Evolutionary conservation across 257 asterid genomes (phyloP), one percentile per base, ranked within the genome.

Genomic region (Ocimum tenuiflorum): DNA sequence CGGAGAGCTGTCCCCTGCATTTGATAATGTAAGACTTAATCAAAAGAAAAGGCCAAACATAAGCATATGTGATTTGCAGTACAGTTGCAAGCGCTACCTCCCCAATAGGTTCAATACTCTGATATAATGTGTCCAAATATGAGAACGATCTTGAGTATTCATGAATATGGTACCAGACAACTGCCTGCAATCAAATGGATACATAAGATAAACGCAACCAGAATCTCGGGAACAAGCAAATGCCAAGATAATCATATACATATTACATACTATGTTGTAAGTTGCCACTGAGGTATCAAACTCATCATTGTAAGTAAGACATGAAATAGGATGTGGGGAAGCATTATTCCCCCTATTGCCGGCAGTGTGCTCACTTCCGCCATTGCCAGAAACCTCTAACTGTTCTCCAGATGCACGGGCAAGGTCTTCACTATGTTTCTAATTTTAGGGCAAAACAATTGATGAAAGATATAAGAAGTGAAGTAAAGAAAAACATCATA

Each of bases 191-290:
- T 70, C 62, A 81, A 68, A 71, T 11, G 2, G 41, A 61, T 22
- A 39, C 43, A 48, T 71, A 11, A 38, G 71, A 46, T 65, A 63
- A 27, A 43, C 18, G 39, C 43, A 47, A 59, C 33, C 36, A 35
- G 29, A 18, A 51, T 51, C 38, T 39, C 42, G 35, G 36, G 54
- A 72, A 68, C 52, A 47, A 65, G 59, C 39, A 69, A 68, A 27
- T 24, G 63, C 43, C 55, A 48, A 22, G 51, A 13, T 62, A 45
- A 77, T 60, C 59, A 10, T 53, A 54, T 69, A 61, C 88, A 50
- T 89, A 89, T 95, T 69, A 61, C 88, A 50, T 89, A 89, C 96
- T 63, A 80, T 83, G 83, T 87, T 89, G 82, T 75, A 87, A 71
- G 69, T 66, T 53, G 85, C 55, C 41, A 83, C 84, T 0, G 91